Evolutionary conservation across 2,329 filamentous ascomycete genomes (phyloP), one percentile per base, ranked within the genome.

Genomic region (Pestalotiopsis sp.): DNA sequence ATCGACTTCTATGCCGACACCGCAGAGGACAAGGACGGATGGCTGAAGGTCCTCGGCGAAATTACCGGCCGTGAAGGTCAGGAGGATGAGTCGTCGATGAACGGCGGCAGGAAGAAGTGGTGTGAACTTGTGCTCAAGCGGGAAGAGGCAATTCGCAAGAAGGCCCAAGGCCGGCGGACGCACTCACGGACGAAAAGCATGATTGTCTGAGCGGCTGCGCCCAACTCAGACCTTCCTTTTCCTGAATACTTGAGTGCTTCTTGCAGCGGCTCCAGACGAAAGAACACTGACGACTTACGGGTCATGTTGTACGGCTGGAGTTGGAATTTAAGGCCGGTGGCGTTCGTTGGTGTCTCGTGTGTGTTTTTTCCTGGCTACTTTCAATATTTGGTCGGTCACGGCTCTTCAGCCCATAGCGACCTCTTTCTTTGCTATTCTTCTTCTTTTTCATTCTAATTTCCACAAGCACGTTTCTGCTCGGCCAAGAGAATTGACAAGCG

Each of bases 1-100:
- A 99, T 99, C 78, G 95, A 98, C 84, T 98, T 98, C 79, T 98
- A 99, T 78, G 96, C 95, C 76, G 95, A 98, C 80, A 95, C 90
- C 39, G 88, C 91, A 1, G 89, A 89, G 52, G 92, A 96, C 77
- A 99, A 98, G 82, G 93, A 97, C 60, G 92, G 90, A 67, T 99
- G 96, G 96, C 96, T 99, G 92, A 91, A 90, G 78, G 92, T 94
- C 14, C 88, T 99, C 25, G 87, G 87, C 3, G 94, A 98, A 58
- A 85, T 90, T 66, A 85, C 89, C 69, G 87, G 88, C 45, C 88
- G 89, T 55, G 82, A 85, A 68, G 84, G 85, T 67, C 83, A 84
- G 66, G 80, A 82, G 5, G 85, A 85, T 13, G 86, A 87, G 57
- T 85, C 84, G 31, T 72, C 73, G 52, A 75, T 71, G 20, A 79